These are phyloP conservation scores for Pedinophyceae sp. DNA, from an alignment of 139 green algal species.

Conservation along the genomic window DNA sequence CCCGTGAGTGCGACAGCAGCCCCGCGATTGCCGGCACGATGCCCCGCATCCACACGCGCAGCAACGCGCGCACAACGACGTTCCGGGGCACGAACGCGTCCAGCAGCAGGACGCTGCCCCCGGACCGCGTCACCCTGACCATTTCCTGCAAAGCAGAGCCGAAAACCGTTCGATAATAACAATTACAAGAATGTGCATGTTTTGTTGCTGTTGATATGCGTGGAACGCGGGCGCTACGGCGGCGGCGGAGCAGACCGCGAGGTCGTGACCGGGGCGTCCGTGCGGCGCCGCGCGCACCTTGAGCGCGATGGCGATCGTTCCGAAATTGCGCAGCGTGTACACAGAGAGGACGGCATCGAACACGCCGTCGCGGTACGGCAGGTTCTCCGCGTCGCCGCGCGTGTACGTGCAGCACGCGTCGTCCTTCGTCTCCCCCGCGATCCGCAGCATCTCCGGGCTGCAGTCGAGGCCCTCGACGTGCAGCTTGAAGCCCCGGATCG, in stretches of 20 bases:
- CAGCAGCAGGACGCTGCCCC: conserved; percentile 5
- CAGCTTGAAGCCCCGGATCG: background rate
- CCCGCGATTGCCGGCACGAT: conserved; percentile 5
- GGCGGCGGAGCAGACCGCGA: conserved; percentile 1
- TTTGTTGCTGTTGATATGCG: too few species aligned
- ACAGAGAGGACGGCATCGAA: conserved; percentile 10
- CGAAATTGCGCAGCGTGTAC: conserved; percentile 15
- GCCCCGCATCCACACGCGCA: conserved; percentile 4
- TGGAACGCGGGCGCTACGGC: too few species aligned
- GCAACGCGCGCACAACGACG: background rate
- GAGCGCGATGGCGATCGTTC: background rate
- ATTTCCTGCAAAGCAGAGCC: background rate
- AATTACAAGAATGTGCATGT: too few species aligned
- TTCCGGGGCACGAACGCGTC: conserved; percentile 9
- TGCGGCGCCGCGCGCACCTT: too few species aligned
- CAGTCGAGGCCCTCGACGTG: conserved; percentile 7
- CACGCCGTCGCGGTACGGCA: background rate
- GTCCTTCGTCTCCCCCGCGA: background rate
- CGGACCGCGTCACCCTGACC: too few species aligned
- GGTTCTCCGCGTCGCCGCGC: conserved; percentile 3
- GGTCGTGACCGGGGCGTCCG: background rate
- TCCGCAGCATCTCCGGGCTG: conserved; percentile 3
- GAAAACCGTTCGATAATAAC: too few species aligned
- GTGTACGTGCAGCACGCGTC: background rate
- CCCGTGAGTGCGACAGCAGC: background rate